Conservation (phyloP, 805 yeast genomes). For the Candida silvicultrix region DNA sequence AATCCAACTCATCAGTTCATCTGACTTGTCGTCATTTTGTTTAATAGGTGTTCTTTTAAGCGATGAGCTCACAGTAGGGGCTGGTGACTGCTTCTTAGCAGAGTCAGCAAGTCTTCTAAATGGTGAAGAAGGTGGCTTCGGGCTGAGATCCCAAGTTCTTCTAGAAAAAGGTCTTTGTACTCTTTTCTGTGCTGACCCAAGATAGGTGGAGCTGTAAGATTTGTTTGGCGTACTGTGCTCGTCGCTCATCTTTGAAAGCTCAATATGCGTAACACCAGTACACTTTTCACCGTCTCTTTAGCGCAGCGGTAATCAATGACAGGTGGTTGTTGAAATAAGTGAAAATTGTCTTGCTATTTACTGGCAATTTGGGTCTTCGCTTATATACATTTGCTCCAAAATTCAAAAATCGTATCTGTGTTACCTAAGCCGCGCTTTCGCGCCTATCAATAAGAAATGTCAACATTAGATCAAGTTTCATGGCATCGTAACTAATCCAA, state of each 20-base stretch:
- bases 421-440: neutral
- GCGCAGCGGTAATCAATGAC: neutral
- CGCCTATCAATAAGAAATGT: neutral
- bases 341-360: neutral
- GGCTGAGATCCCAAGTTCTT: conserved; percentile 17
- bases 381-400: neutral
- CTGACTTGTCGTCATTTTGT: conserved; percentile 3
- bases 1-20: conserved; percentile 28
- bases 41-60: neutral
- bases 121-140: conserved; percentile 14
- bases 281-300: too few species aligned
- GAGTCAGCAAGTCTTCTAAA: conserved; percentile 14
- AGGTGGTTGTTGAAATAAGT: neutral
- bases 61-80: neutral
- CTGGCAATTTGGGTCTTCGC: neutral
- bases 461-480: neutral
- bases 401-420: neutral
- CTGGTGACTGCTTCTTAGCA: neutral
- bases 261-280: too few species aligned
- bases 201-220: neutral
- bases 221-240: neutral
- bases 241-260: neutral
- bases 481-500: too few species aligned
- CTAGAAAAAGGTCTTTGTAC: conserved; percentile 13
- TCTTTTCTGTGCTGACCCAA: conserved; percentile 2